Evolutionary conservation across 1,139 yeast genomes (phyloP), one percentile per base, ranked within the genome.

Genomic region (Spathaspora sp.): DNA sequence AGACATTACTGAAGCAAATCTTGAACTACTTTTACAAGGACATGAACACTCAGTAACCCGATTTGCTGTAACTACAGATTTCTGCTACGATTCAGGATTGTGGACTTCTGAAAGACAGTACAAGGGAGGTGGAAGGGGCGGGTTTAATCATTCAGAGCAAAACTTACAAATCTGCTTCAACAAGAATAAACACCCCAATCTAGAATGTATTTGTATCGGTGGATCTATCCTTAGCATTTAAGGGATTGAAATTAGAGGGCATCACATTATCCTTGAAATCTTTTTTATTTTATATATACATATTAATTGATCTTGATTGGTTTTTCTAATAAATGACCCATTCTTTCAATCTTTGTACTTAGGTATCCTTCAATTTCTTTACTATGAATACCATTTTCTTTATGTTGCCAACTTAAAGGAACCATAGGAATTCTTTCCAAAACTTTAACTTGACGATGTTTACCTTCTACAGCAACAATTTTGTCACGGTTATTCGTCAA

Each of bases 401-500:
- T 34, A 47, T 75, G 57, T 71, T 56, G 61, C 99, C 99, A 95
- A 8, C 96, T 91, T 48, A 91, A 75, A 10, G 99, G 99, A 3
- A 93, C 80, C 99, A 95, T 95, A 26, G 99, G 96, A 2, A 91
- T 91, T 53, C 99, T 79, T 64, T 90, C 93, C 34, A 80, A 78
- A 36, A 89, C 97, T 53, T 74, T 76, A 38, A 89, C 82, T 49
- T 80, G 76, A 47, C 84, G 72, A 58, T 88, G 78, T 55, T 80
- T 82, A 34, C 96, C 96, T 67, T 89, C 96, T 6, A 93, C 97
- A 0, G 98, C 98, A 23, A 85, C 81, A 42, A 95, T 89, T 66
- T 95, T 95, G 63, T 93, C 98, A 2, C 99, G 99, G 61, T 95
- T 95, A 61, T 95, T 95, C 2, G 99, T 95, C 61, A 95, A 72